Base-by-base conservation (phyloP, 148 eudicot species). In the Nyssa sinensis region DNA sequence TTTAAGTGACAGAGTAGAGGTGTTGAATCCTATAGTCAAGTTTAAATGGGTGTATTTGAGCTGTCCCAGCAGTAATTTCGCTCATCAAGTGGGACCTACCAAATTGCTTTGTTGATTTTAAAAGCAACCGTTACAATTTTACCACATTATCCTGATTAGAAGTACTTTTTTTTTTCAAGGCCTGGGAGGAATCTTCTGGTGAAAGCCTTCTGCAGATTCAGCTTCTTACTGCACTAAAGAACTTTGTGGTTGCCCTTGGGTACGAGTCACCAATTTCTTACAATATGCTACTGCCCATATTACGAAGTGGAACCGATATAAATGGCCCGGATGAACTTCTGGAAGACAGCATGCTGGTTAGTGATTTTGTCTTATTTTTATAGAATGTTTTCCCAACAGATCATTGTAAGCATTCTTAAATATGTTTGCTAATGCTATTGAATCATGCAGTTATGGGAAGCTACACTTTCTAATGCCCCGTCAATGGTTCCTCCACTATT, bases 121-220 rank as follows among this genome's bases (percentile, higher is more conserved):
- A 13, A 30, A 44, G 63, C 33, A 29, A 21, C 53, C 34, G 14
- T 25, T 21, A 55, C 23, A 19, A 34, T 28, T 39, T 39, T 58
- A 13, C 53, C 35, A 6, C 76, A 66, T 59, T 65, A 31, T 33
- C 44, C 35, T 55, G 27, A 60, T 47, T 66, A 21, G 32, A 74
- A 73, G 25, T 30, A 47, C 67, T 59, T 62, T 23, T 76, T 34
- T 64, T 49, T 77, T 61, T 47, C 24, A 63, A 95, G 98, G 92
- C 90, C 64, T 95, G 98, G 98, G 98, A 95, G 75, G 97, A 92
- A 71, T 95, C 97, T 62, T 81, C 91, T 62, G 96, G 89, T 75
- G 97, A 95, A 78, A 90, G 97, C 82, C 96, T 92, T 79, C 86
- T 95, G 79, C 98, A 95, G 81, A 95, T 95, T 84, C 98, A 95